These are phyloP conservation scores for Melanomma pulvis-pyrius DNA, from an alignment of 495 filamentous ascomycete species.

Conservation along the genomic window DNA sequence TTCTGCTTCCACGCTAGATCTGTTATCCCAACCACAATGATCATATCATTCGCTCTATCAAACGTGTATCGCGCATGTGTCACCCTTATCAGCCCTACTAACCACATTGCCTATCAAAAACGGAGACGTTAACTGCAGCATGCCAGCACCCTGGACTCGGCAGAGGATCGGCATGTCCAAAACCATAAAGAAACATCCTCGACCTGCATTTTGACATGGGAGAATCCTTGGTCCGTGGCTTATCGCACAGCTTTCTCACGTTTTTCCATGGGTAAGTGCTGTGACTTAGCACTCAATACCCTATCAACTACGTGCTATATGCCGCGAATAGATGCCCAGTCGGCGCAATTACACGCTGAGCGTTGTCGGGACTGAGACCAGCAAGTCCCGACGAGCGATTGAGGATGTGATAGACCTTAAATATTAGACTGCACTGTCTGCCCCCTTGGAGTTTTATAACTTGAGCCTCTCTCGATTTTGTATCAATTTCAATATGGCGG, in stretches of 20 bases:
- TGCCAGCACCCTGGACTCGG: slow-evolving; percentile 6
- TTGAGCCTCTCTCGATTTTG: not conserved
- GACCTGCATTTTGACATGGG: not conserved
- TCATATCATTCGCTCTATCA: not conserved
- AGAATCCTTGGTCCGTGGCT: not conserved
- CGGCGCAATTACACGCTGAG: not conserved
- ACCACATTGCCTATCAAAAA: not conserved
- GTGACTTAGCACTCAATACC: not conserved
- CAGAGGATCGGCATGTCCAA: not conserved
- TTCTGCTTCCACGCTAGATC: not conserved
- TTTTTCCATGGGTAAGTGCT: not conserved
- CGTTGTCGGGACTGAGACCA: not conserved
- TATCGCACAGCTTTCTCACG: not conserved
- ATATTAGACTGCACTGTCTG: not conserved
- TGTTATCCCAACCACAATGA: not conserved
- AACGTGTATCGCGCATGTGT: not conserved
- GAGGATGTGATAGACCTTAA: not conserved
- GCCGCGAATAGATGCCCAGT: not conserved
- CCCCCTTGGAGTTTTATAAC: not conserved
- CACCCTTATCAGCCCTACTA: slow-evolving; percentile 26
- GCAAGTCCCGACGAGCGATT: not conserved
- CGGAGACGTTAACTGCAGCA: not conserved
- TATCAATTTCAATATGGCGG: slow-evolving; percentile 5
- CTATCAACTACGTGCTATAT: not conserved
- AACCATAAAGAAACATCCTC: not conserved